Evolutionary conservation across 73 alveolate species (phyloP).

Genomic region (Paramecium sexaurelia): DNA sequence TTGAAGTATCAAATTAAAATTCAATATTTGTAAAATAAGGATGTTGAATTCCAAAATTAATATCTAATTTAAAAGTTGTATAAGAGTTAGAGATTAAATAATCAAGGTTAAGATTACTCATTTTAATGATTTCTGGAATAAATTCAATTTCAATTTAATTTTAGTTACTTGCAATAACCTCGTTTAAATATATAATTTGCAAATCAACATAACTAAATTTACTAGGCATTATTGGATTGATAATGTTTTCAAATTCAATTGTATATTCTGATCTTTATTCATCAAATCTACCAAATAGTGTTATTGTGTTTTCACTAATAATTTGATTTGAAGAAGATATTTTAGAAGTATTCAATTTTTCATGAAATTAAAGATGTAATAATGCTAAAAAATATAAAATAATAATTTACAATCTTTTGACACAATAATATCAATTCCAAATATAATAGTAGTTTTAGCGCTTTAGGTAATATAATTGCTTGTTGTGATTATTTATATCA

Average conservation of each 20-base stretch:
- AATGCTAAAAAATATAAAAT: not conserved
- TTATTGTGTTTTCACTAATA: not conserved
- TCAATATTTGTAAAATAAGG: not conserved
- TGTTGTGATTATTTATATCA: not conserved
- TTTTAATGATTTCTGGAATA: not conserved
- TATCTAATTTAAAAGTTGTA: not conserved
- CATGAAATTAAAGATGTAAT: not conserved
- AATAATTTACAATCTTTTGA: not conserved
- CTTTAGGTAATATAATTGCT: not conserved
- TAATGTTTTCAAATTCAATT: not conserved
- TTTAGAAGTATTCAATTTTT: not conserved
- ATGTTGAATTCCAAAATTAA: not conserved
- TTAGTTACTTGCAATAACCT: not conserved
- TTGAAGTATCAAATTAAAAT: not conserved
- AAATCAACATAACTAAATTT: not conserved
- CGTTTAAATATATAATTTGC: not conserved
- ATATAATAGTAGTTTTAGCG: not conserved
- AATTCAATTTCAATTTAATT: not conserved
- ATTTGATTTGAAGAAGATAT: not conserved
- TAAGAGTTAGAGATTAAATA: not conserved
- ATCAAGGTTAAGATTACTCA: not conserved
- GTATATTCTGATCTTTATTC: not conserved
- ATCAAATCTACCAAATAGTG: not conserved
- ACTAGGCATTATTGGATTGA: not conserved
- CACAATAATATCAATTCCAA: not conserved